Evolutionary conservation across 331 rosid species (phyloP), one percentile per base, ranked within the genome.

Genomic region (Rhamnella rubrinervis): DNA sequence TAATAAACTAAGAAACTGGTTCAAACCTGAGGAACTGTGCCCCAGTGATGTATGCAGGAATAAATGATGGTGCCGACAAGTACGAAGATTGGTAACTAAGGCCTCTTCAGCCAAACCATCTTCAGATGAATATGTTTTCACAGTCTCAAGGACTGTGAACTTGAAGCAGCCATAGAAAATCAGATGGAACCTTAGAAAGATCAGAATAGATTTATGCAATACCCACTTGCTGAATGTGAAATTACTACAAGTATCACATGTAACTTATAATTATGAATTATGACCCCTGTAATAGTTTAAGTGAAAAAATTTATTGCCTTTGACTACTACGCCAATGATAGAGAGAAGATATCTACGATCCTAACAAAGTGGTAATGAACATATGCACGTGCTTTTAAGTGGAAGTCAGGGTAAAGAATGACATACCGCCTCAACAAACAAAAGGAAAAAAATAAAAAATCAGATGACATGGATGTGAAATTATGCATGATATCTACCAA

Each of bases 41-140:
- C 85, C 82, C 80, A 93, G 75, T 61, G 98, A 93, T 25, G 85
- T 67, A 65, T 93, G 98, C 78, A 93, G 76, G 71, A 85, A 90
- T 72, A 93, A 82, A 83, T 90, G 92, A 79, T 93, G 97, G 73
- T 85, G 88, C 21, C 67, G 97, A 78, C 98, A 80, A 63, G 97
- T 93, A 57, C 97, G 97, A 75, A 93, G 92, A 84, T 88, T 93
- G 64, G 97, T 70, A 66, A 93, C 93, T 60, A 85, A 77, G 68
- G 97, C 98, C 67, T 90, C 97, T 77, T 93, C 98, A 65, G 98
- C 88, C 89, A 93, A 85, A 70, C 97, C 89, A 72, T 93, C 98
- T 81, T 86, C 90, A 23, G 87, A 86, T 1, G 83, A 82, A 76
- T 77, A 90, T 1, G 97, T 82, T 87, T 93, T 93, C 97, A 93